Evolutionary conservation across 2,329 filamentous ascomycete species (phyloP), one percentile per base, ranked within the genome.

Genomic region (Fusarium siculi): DNA sequence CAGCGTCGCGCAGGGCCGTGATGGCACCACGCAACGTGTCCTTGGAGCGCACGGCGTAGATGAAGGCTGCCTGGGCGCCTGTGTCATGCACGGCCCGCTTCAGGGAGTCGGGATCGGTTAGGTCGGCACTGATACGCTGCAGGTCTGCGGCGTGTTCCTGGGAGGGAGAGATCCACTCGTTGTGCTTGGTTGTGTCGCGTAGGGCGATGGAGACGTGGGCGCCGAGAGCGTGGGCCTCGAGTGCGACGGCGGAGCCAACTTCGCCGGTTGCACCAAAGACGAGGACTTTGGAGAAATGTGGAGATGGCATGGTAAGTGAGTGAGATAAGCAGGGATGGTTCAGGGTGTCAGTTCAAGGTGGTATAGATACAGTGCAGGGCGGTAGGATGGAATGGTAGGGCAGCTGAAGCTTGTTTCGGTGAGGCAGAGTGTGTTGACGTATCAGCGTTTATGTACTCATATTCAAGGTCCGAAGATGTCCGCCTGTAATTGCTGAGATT

Each of bases 201-300:
- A 58, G 15, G n/a, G 55, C 55, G 21, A 49, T 49, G 21, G 14
- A 34, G 11, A 60, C 57, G 11, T 37, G 15, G 19, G 57, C 57
- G 21, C 57, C 57, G 14, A 55, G 63, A 52, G 53, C 39, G 6
- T 39, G 49, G 36, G 40, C 60, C 16, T 63, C 6, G 34, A 47
- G 60, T n/a, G 53, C 53, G 14, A 47, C 40, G 53, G 60, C 53
- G 18, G 60, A 58, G 42, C 60, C 60, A 23, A 63, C 53, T 36
- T 63, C 42, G 44, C 60, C 60, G 1, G 60, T 59, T 14, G 60
- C 53, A 37, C 60, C 60, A 46, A 63, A 58, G 25, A 63, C 28
- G n/a, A 63, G 53, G 42, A 63, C 42, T n/a, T 43, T 57, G 23
- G 60, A 63, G 39, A 59, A 53, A 37, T 53, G 36, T 50, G 56